These are phyloP conservation scores for Cyphellophora attinorum DNA, from an alignment of 2,329 filamentous ascomycete genomes.

Conservation along the genomic window DNA sequence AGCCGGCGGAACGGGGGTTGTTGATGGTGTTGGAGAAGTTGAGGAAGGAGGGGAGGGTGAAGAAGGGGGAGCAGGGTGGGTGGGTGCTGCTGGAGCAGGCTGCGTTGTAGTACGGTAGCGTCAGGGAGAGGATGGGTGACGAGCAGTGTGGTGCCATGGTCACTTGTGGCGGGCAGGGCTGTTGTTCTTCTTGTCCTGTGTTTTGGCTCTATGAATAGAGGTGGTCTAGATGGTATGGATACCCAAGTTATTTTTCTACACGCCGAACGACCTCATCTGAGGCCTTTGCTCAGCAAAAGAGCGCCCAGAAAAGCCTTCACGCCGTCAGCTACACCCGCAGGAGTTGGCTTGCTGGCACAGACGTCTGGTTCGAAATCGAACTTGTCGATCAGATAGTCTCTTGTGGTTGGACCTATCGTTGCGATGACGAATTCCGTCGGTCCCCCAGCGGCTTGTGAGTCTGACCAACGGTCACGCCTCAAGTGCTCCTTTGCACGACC, in stretches of 20 bases:
- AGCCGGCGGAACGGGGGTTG: constrained; percentile 66
- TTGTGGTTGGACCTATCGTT: constrained; percentile 89
- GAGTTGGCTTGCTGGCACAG: constrained; percentile 73
- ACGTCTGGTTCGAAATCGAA: constrained; percentile 38
- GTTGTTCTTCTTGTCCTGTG: too few species aligned
- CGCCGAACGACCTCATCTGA: not conserved
- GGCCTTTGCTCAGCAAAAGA: too few species aligned
- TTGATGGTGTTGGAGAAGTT: constrained; percentile 74
- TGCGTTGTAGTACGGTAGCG: constrained; percentile 7
- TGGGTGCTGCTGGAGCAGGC: constrained; percentile 18
- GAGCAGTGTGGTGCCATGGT: too few species aligned
- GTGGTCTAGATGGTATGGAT: too few species aligned
- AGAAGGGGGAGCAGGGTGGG: constrained; percentile 15
- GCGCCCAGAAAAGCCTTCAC: constrained; percentile 46
- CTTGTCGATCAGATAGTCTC: constrained; percentile 52
- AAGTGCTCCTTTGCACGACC: constrained; percentile 23
- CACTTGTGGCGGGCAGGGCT: too few species aligned
- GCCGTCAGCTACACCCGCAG: constrained; percentile 63
- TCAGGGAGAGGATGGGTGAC: too few species aligned
- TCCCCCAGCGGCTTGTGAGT: constrained; percentile 5
- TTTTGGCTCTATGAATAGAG: too few species aligned
- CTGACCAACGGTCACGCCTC: constrained; percentile 11
- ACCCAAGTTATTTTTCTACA: too few species aligned
- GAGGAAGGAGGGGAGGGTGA: constrained; percentile 59
- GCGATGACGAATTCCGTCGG: constrained; percentile 51